Conservation (phyloP, 192 early-diverging fungal species). For the Anaeromyces robustus region DNA sequence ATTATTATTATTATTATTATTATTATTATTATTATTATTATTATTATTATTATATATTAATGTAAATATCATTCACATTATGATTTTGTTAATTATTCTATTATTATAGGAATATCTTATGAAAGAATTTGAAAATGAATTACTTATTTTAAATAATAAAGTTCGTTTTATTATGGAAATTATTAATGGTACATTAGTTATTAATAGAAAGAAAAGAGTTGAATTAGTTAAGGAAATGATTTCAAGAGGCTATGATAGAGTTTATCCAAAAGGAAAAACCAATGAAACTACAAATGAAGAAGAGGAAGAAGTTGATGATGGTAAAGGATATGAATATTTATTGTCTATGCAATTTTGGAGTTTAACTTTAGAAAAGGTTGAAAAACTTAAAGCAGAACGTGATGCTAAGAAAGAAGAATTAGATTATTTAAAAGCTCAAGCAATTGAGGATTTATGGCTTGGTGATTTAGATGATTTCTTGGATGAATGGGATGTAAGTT, state of each 20-base stretch:
- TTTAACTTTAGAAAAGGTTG: conserved; percentile 73
- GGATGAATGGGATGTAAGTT: conserved; percentile 54
- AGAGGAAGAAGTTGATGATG: conserved; percentile 5
- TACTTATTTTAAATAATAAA: conserved; percentile 61
- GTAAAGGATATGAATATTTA: conserved; percentile 67
- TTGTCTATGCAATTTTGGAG: conserved; percentile 80
- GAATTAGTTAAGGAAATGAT: conserved; percentile 25
- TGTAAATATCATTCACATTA: too few species aligned
- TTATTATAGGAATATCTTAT: conserved; percentile 33
- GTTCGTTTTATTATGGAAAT: conserved; percentile 81
- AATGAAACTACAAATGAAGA: not conserved
- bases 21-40: not conserved
- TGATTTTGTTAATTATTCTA: too few species aligned
- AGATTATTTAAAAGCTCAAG: conserved; percentile 34
- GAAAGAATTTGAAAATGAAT: conserved; percentile 43
- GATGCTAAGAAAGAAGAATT: conserved; percentile 52
- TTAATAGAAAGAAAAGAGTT: conserved; percentile 65
- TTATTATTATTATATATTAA: not conserved
- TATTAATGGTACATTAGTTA: conserved; percentile 60
- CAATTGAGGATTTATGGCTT: conserved; percentile 67
- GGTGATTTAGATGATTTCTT: conserved; percentile 73
- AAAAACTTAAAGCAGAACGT: conserved; percentile 56
- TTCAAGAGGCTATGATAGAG: conserved; percentile 18
- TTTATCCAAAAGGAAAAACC: not conserved
- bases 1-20: not conserved